Evolutionary conservation across 192 early-diverging fungal genomes (phyloP), one percentile per base, ranked within the genome.

Genomic region (Umbelopsis isabellina): DNA sequence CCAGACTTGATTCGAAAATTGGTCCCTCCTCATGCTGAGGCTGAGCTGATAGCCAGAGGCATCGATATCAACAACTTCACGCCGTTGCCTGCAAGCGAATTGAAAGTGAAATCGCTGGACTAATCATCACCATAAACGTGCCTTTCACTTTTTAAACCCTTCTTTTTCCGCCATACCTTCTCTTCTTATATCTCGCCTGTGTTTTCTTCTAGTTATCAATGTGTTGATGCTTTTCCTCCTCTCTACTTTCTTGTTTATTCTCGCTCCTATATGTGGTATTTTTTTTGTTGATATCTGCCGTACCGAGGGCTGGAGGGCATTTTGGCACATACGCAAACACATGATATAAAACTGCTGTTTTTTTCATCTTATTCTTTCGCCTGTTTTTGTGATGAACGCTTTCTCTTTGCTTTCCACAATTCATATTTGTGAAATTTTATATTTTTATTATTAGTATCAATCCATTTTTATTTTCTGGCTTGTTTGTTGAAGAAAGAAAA

Each of bases 21-120:
- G 49, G 92, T 98, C 22, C 97, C 97, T 15, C 83, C 81, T 30
- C 95, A 98, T 67, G 89, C 87, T 13, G 86, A 87, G 52, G 73
- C 86, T 9, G 89, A 82, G 37, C 73, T 94, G 37, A 58, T 65
- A n/a, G 81, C 85, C n/a, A 72, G 83, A 18, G 92, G 90, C 25
- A 92, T 95, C 70, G 89, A 93, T 71, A 73, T 95, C 72, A 83
- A 89, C 66, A 85, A 89, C 70, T 93, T 95, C 74, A 79, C 75
- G 35, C 91, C 91, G 13, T 73, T 91, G 15, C 79, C 85, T 23
- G 48, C 66, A 18, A 78, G 71, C 35, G 74, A 84, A 47, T 70
- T 64, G 70, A 78, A 55, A 82, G 77, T 69, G 75, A 80, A 20
- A 78, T 80, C 65, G 74, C 78, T 84, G 74, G 85, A 86, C 64